Base-by-base conservation (phyloP, 2,329 filamentous ascomycete species). In the Neonectria sp. region DNA sequence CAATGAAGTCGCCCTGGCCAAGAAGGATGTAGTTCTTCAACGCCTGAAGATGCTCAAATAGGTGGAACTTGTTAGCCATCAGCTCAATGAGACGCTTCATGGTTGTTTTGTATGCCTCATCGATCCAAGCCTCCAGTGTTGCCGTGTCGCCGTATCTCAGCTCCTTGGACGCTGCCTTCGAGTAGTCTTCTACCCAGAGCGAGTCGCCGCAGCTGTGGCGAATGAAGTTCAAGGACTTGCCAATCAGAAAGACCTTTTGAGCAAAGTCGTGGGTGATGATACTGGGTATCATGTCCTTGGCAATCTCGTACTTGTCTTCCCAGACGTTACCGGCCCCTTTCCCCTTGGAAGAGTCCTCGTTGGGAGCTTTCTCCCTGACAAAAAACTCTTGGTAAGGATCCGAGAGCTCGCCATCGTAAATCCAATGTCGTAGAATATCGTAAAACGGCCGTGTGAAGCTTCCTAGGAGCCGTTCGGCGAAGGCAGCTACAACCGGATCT, bases 171-270 rank as follows among this genome's bases (percentile, higher is more conserved):
- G 95, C 93, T 56, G 91, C 92, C 78, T 97, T 97, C 31, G 95
- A 97, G 82, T 99, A 98, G 35, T 91, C 91, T 77, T 98, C 95
- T 2, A 99, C 96, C 96, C 96, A 99, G 35, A 92, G 90, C 27
- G 95, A 94, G 79, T 99, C 97, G 9, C 92, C 92, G 78, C 96
- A 99, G 73, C 95, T 95, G 80, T 98, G 95, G 27, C 96, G 92
- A 78, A 99, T 98, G 81, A 99, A 99, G 81, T 99, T 99, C 61
- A 99, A 87, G 4, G 95, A 97, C 80, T 99, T 99, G 63, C 96
- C 96, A 74, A 99, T 99, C 8, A 99, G 84, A 75, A 98, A 98
- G 6, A 99, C 94, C 78, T 98, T 98, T 73, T 96, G 94, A 0
- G 96, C 95, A 81, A 99, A 98, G 68, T 97, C 95, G 51, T 92